Percentiles rank a stretch among this genome's conserved stretches.
Conservation (phyloP, 306 rosid species). For the Vigna nakashimae region DNA sequence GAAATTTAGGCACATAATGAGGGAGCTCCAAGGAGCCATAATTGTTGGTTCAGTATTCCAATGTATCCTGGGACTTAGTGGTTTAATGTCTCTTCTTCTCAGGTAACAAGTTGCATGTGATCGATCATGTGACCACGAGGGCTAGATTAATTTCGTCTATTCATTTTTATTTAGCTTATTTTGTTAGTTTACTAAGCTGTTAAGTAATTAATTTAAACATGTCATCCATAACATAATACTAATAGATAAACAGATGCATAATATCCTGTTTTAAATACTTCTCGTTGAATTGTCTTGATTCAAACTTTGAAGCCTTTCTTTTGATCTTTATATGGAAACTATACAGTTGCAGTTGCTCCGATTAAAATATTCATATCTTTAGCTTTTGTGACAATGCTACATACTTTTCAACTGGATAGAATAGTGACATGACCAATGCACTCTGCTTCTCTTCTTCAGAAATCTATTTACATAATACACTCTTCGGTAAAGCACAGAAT, state of each 20-base stretch:
- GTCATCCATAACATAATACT: neutral
- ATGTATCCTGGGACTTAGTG: constrained; percentile 75
- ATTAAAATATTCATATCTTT: neutral
- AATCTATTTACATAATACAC: neutral
- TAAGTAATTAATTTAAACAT: no score
- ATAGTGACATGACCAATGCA: neutral
- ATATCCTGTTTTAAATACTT: no score
- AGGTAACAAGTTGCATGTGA: constrained; percentile 54
- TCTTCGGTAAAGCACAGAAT: neutral
- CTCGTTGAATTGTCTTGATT: no score
- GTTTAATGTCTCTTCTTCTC: constrained; percentile 73
- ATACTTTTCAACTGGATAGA: neutral
- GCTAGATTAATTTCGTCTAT: constrained; percentile 16
- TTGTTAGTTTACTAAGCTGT: neutral
- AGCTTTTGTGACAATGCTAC: neutral
- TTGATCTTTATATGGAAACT: neutral
- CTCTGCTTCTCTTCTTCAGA: neutral
- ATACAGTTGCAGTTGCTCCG: neutral
- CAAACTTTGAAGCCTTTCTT: no score
- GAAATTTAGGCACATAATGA: constrained; percentile 88
- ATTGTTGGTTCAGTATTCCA: constrained; percentile 84
- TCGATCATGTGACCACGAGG: constrained; percentile 19
- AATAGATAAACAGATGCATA: neutral
- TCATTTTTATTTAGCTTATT: constrained; percentile 12
- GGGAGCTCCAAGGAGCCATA: constrained; percentile 89